These are phyloP conservation scores for Ogataea paradorogensis DNA, from an alignment of 805 yeast genomes.

Conservation along the genomic window DNA sequence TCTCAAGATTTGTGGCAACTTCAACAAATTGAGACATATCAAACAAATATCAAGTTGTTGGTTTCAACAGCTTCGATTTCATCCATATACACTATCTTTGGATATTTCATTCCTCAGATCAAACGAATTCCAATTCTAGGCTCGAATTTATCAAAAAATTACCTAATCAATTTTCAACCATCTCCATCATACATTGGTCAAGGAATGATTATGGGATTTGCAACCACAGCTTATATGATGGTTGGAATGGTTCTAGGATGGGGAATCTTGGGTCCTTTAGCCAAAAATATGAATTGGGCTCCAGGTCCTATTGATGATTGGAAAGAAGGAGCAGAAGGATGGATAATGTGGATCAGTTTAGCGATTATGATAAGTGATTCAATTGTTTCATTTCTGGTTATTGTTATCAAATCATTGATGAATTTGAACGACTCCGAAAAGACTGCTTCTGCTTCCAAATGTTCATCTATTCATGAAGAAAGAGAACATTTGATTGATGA, in stretches of 20 bases:
- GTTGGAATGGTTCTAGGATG: conserved; percentile 89
- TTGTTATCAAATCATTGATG: conserved; percentile 44
- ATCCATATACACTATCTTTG: conserved; percentile 63
- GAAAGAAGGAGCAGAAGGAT: conserved; percentile 93
- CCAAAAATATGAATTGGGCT: conserved; percentile 76
- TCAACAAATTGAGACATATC: conserved; percentile 36
- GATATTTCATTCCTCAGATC: conserved; percentile 73
- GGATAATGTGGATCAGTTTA: conserved; percentile 93
- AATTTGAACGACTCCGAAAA: background rate
- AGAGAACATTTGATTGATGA: conserved; percentile 9
- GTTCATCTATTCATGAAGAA: conserved; percentile 4
- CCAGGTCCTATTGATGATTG: conserved; percentile 88
- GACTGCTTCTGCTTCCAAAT: background rate
- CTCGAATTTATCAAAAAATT: conserved; percentile 48
- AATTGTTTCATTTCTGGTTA: conserved; percentile 70
- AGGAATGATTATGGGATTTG: conserved; percentile 95
- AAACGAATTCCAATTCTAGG: conserved; percentile 79
- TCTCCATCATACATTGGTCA: conserved; percentile 98
- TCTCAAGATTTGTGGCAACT: conserved; percentile 32
- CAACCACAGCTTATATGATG: conserved; percentile 87
- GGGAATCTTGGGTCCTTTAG: conserved; percentile 85
- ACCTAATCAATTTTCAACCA: conserved; percentile 88
- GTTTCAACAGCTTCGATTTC: conserved; percentile 62
- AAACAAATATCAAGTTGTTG: conserved; percentile 60
- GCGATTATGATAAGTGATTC: conserved; percentile 95